Evolutionary conservation across 2,329 filamentous ascomycete genomes (phyloP), one percentile per base, ranked within the genome.

Genomic region (Knoxdaviesia proteae): DNA sequence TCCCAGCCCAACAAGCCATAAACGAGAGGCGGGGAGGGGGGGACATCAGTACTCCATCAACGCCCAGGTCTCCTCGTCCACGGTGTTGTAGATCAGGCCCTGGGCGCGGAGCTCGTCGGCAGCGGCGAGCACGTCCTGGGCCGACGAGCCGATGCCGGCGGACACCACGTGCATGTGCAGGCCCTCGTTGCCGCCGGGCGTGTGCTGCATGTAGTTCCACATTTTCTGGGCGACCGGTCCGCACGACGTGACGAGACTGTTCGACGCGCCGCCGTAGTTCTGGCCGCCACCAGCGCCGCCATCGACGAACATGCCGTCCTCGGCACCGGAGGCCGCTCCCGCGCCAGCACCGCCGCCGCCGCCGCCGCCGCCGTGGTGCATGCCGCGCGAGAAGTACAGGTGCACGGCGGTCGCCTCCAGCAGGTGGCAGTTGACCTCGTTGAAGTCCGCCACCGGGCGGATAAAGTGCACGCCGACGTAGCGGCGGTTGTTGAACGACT

Each of bases 31-130:
- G 20, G 20, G 20, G n/a, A n/a, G 3, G 20, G 20, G 20, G 3
- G 20, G 20, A 20, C 20, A 40, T 49, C 57, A 77, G 48, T 68
- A 73, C 46, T 92, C 83, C 47, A 94, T 64, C 48, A 93, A 65
- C 38, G 84, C 84, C 79, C 83, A 96, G 1, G 88, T 96, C 59
- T 83, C 71, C 53, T 96, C 88, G 60, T 96, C 86, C 6, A 93
- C 71, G 7, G 92, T 98, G 32, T 84, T 84, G 61, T 84, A 98
- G 49, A 94, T 83, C 51, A 84, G 56, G 32, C 86, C 84, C 44
- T 73, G 61, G 2, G 66, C 66, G 38, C 84, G 59, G 53, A 98
- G 60, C 60, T 96, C 86, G 51, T 94, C 84, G 7, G 81, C 75
- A n/a, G 77, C 87, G 42, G 69, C 73, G 50, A 77, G 63, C 9